phyloP scores from a whole-genome alignment of 306 rosid species.

The Carpinus fangiana region DNA sequence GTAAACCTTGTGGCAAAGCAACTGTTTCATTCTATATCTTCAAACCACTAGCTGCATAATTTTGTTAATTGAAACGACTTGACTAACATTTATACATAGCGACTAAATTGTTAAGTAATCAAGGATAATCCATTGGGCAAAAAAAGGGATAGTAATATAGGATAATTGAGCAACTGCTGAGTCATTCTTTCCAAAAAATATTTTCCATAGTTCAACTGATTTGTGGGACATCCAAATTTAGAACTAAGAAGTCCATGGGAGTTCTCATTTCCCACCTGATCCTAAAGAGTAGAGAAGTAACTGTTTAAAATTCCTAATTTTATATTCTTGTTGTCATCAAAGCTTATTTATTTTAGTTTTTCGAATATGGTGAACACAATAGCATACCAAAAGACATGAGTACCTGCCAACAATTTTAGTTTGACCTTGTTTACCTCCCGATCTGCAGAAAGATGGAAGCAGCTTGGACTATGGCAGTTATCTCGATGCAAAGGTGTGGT shows the following conservation, averaged over 20 bases:
- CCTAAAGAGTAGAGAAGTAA: background rate
- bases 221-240: background rate
- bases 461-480: slow-evolving; percentile 74
- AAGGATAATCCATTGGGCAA: background rate
- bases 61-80: background rate
- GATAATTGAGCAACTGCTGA: background rate
- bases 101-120: background rate
- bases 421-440: slow-evolving; percentile 16
- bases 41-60: background rate
- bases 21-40: background rate
- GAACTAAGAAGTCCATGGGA: background rate
- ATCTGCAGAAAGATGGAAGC: slow-evolving; percentile 78
- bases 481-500: slow-evolving; percentile 80
- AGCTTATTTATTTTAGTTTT: slow-evolving; percentile 17
- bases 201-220: background rate
- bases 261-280: background rate
- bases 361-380: background rate
- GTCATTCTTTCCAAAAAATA: background rate
- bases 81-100: background rate
- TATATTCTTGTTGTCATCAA: slow-evolving; percentile 12
- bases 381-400: background rate
- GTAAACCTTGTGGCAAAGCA: too few relatives aligned
- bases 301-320: background rate
- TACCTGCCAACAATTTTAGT: background rate
- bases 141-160: background rate